These are phyloP conservation scores for Penicillium sp. DNA, from an alignment of 2,329 filamentous ascomycete genomes.

Conservation along the genomic window DNA sequence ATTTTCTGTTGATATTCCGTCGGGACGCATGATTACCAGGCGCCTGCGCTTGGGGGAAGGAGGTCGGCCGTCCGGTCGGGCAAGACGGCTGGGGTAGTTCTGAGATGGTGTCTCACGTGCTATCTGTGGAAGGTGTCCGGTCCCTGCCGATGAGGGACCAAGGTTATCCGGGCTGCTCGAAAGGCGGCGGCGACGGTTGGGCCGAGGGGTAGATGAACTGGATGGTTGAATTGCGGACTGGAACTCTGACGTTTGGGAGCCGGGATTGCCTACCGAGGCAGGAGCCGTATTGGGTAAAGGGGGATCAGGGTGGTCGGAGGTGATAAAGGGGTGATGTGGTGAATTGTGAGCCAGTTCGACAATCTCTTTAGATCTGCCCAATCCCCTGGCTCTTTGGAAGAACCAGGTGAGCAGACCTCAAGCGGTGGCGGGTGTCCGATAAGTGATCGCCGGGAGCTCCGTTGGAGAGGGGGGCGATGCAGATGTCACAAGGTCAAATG, in stretches of 20 bases:
- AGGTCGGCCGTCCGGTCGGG: slow-evolving; percentile 31
- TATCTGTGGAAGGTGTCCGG: slow-evolving; percentile 21
- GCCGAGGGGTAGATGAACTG: slow-evolving; percentile 3
- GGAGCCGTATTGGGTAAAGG: slow-evolving; percentile 53
- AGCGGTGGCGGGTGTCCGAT: slow-evolving; percentile 25
- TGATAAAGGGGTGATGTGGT: slow-evolving; percentile 59
- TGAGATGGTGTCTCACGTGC: slow-evolving; percentile 27
- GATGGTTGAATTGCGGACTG: slow-evolving; percentile 10
- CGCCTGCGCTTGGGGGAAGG: slow-evolving; percentile 58
- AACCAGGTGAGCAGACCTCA: slow-evolving; percentile 46
- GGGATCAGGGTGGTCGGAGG: slow-evolving; percentile 64
- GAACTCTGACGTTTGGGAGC: slow-evolving; percentile 18
- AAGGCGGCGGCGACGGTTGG: slow-evolving; percentile 27
- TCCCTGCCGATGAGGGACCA: slow-evolving; percentile 19
- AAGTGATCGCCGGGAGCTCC: slow-evolving; percentile 25
- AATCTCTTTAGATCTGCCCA: slow-evolving; percentile 44
- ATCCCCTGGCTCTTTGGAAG: slow-evolving; percentile 42
- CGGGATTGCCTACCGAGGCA: slow-evolving; percentile 18
- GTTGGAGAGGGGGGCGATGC: not conserved
- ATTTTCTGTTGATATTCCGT: slow-evolving; percentile 56
- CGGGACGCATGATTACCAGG: slow-evolving; percentile 61
- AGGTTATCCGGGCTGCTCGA: slow-evolving; percentile 30
- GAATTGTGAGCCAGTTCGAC: slow-evolving; percentile 73
- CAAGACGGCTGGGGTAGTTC: slow-evolving; percentile 22
- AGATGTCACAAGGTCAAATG: slow-evolving; percentile 6